Conservation (phyloP, 75 land plant genomes). For the Pinus tabuliformis region DNA sequence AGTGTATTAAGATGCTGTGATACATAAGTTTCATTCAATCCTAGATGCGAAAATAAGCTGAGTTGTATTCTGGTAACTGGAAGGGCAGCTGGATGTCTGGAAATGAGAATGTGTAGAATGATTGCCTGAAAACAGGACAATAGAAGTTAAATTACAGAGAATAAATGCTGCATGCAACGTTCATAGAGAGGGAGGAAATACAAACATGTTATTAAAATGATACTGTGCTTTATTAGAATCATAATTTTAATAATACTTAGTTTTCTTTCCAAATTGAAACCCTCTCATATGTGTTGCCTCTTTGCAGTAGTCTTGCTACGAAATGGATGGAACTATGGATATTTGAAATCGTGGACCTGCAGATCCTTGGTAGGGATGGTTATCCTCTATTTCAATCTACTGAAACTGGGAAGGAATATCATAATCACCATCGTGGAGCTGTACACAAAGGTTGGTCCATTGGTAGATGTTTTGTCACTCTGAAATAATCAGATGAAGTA, state of each 20-base stretch:
- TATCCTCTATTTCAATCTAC: neutral
- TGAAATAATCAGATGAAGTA: neutral
- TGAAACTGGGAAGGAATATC: neutral
- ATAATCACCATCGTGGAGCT: neutral
- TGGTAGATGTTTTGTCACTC: neutral
- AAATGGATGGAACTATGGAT: conserved; percentile 5
- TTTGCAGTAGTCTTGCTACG: neutral
- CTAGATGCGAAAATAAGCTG: neutral
- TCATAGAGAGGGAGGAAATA: neutral
- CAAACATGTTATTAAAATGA: neutral
- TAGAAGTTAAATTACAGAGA: neutral
- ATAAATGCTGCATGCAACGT: neutral
- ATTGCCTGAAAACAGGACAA: neutral
- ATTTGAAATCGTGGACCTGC: neutral
- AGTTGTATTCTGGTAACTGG: conserved; percentile 3
- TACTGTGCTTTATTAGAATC: neutral
- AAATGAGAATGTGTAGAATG: neutral
- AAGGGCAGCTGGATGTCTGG: neutral
- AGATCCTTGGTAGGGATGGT: neutral
- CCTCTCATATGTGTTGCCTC: neutral
- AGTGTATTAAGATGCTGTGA: neutral
- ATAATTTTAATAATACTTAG: neutral
- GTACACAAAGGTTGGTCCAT: conserved; percentile 3
- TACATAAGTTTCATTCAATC: neutral
- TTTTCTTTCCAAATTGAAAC: neutral